Conservation (phyloP, 768 basidiomycete species). For the Suillus lakei region DNA sequence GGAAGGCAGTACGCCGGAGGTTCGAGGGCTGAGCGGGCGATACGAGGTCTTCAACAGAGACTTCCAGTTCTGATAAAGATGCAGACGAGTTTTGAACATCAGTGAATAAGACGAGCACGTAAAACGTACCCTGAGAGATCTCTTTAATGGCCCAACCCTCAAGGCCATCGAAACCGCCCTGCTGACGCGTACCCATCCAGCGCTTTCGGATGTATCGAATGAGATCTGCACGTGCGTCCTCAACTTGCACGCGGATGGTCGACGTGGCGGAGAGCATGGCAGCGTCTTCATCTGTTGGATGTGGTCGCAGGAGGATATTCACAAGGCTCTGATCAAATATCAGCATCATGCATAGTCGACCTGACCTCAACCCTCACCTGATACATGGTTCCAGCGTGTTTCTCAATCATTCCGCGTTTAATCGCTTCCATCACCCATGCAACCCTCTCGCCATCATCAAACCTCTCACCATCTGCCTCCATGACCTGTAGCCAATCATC, state of each 20-base stretch:
- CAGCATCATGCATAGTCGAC: neutral
- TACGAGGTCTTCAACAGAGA: slow-evolving; percentile 75
- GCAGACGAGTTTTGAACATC: slow-evolving; percentile 5
- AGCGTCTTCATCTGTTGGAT: slow-evolving; percentile 57
- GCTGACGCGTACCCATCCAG: slow-evolving; percentile 76
- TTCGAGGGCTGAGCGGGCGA: slow-evolving; percentile 43
- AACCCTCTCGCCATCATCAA: slow-evolving; percentile 80
- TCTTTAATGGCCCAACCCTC: slow-evolving; percentile 90
- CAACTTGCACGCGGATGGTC: slow-evolving; percentile 71
- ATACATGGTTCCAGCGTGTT: slow-evolving; percentile 72
- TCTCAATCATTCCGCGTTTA: slow-evolving; percentile 63
- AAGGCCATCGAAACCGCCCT: slow-evolving; percentile 81
- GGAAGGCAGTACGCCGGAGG: slow-evolving; percentile 15
- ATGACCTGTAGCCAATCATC: slow-evolving; percentile 78
- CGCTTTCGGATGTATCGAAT: slow-evolving; percentile 74
- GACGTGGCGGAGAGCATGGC: slow-evolving; percentile 75
- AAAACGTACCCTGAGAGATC: slow-evolving; percentile 50
- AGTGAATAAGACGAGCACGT: neutral
- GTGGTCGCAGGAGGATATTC: slow-evolving; percentile 72
- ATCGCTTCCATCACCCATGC: slow-evolving; percentile 75
- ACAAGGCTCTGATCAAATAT: slow-evolving; percentile 62
- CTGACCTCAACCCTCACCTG: slow-evolving; percentile 54
- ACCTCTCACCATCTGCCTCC: slow-evolving; percentile 71
- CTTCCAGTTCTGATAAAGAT: slow-evolving; percentile 68
- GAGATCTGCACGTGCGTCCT: slow-evolving; percentile 56